A percentile compares a stretch with the other conserved stretches of the same genome.
Evolutionary conservation across 257 asterid species (phyloP).

Genomic region (Solanum chmielewskii): DNA sequence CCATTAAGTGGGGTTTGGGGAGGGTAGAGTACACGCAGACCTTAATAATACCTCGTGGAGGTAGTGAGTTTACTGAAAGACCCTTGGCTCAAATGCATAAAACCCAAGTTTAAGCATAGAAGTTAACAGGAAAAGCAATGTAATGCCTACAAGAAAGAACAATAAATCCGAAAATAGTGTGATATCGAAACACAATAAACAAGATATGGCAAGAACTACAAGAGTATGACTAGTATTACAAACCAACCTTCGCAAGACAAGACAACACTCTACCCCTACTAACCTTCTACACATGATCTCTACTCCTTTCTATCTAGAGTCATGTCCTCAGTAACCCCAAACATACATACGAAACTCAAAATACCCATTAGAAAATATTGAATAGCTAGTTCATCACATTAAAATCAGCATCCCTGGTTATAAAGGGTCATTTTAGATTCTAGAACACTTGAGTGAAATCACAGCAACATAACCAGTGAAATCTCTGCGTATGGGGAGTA

Average conservation of each 20-base stretch:
- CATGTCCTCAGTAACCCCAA: background rate
- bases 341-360: background rate
- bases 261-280: background rate
- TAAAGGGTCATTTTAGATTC: background rate
- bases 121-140: background rate
- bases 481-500: background rate
- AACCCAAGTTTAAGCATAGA: background rate
- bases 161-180: too few species aligned
- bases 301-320: background rate
- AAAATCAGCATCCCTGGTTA: background rate
- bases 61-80: too few species aligned
- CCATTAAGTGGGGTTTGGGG: background rate
- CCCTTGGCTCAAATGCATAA: background rate
- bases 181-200: too few species aligned
- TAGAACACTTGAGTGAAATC: background rate
- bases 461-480: background rate
- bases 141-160: background rate
- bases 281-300: background rate
- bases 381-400: background rate
- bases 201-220: too few species aligned
- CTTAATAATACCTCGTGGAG: background rate
- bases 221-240: too few species aligned
- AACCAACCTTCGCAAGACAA: too few species aligned
- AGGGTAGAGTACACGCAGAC: background rate
- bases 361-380: background rate